Evolutionary conservation across 2,329 filamentous ascomycete genomes (phyloP).

Genomic region (Fusarium nodosum): DNA sequence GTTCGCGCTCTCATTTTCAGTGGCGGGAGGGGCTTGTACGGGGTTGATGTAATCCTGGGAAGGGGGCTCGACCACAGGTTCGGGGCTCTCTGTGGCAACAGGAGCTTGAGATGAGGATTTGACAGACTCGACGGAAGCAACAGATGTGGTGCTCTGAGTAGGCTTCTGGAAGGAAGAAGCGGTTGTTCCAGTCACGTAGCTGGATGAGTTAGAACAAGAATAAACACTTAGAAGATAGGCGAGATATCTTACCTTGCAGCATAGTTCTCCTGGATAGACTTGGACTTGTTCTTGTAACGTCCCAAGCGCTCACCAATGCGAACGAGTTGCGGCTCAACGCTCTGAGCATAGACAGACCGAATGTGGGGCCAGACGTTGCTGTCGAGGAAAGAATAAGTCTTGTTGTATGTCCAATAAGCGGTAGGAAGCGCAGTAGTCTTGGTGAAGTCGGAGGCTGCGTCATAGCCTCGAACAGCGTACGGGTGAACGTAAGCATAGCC

Average conservation of each 20-base stretch:
- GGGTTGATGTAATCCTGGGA: slow-evolving; percentile 51
- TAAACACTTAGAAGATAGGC: neutral
- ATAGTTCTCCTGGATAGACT: slow-evolving; percentile 47
- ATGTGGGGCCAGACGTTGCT: slow-evolving; percentile 85
- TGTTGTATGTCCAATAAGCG: slow-evolving; percentile 77
- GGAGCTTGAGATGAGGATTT: slow-evolving; percentile 51
- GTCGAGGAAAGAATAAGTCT: slow-evolving; percentile 77
- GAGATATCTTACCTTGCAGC: slow-evolving; percentile 31
- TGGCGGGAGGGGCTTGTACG: slow-evolving; percentile 61
- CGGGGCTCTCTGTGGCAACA: slow-evolving; percentile 24
- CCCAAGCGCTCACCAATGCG: slow-evolving; percentile 93
- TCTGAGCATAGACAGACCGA: slow-evolving; percentile 85
- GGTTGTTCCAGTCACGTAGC: slow-evolving; percentile 46
- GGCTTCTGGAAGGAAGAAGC: slow-evolving; percentile 56
- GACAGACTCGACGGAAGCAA: slow-evolving; percentile 24
- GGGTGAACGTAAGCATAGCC: slow-evolving; percentile 81
- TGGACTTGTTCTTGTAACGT: slow-evolving; percentile 69
- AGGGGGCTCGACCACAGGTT: slow-evolving; percentile 43
- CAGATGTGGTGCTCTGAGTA: slow-evolving; percentile 48
- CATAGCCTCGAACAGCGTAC: slow-evolving; percentile 78
- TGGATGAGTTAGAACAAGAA: slow-evolving; percentile 27
- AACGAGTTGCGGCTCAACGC: slow-evolving; percentile 94
- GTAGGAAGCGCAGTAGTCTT: slow-evolving; percentile 79
- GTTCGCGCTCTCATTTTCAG: slow-evolving; percentile 65
- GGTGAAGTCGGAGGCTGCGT: slow-evolving; percentile 74